Evolutionary conservation across 129 eudicot species (phyloP), one percentile per base, ranked within the genome.

Genomic region (Artemisia annua): DNA sequence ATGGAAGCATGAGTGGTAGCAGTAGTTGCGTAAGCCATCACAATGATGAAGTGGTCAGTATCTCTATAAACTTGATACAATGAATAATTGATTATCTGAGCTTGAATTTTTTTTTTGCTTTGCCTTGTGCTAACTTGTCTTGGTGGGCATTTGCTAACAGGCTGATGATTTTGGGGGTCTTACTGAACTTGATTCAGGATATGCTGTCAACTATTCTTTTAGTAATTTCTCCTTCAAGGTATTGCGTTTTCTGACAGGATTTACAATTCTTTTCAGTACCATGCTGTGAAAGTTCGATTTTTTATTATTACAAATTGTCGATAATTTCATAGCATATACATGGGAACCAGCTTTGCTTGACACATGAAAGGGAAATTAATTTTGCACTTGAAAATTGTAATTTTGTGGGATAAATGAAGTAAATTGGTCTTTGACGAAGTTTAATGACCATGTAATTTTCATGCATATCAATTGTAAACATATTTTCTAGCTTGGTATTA

Each of bases 191-290:
- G 99, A 88, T 46, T 83, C 99, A 0, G 85, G 85, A 69, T 79
- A 81, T 70, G 73, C 85, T 39, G 87, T 90, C 70, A 81, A 94
- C 82, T 90, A 94, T 71, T 88, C 98, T 66, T 94, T 94, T 70
- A 94, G 97, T 79, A 94, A 94, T 81, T 94, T 94, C 81, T 94
- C 98, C 8, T 94, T 94, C 65, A 94, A 94, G 99, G 99, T 53
- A 73, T 61, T 60, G 44, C 13, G 12, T 24, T 35, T 5, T 59
- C 28, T 22, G 20, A 11, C 13, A 5, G n/a, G 15, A 14, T 13
- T 20, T 2, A 9, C 13, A 48, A 11, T 69, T 24, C n/a, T 53
- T 14, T 35, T 11, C 15, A 2, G 11, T 13, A 68, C 50, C 30
- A 49, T n/a, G 14, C 46, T 39, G 46, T 39, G 46, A 39, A 39